These are phyloP conservation scores for Microbotryum intermedium DNA, from an alignment of 1,284 basidiomycete species.

Conservation along the genomic window DNA sequence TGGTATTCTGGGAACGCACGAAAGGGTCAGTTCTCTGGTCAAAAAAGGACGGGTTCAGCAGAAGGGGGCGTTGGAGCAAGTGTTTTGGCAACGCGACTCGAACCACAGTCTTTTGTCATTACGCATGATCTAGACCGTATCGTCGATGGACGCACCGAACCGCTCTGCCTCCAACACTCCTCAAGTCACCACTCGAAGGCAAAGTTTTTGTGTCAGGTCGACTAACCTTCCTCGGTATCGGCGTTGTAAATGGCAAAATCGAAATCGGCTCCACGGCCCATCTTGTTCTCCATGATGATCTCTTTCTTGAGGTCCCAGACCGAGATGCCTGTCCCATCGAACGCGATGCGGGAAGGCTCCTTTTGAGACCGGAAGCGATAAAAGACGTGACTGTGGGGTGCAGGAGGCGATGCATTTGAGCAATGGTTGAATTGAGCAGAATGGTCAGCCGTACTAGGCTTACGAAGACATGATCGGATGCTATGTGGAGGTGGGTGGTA, in stretches of 20 bases:
- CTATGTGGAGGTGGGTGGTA: too few species aligned
- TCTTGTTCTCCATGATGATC: conserved; percentile 90
- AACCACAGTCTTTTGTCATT: background rate
- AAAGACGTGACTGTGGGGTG: conserved; percentile 53
- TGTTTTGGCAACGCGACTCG: too few species aligned
- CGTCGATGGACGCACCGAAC: too few species aligned
- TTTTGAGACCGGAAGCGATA: conserved; percentile 96
- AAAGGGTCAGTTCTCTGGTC: background rate
- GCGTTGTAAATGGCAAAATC: conserved; percentile 81
- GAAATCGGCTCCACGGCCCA: conserved; percentile 89
- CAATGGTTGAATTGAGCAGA: too few species aligned
- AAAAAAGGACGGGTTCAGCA: too few species aligned
- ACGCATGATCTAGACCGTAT: background rate
- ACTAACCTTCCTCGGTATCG: conserved; percentile 68
- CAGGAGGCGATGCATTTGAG: background rate
- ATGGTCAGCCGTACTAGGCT: too few species aligned
- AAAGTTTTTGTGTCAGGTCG: background rate
- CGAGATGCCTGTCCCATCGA: conserved; percentile 96
- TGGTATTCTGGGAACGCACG: conserved; percentile 67
- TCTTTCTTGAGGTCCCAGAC: conserved; percentile 99
- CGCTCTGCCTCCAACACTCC: too few species aligned
- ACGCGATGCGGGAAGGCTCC: conserved; percentile 88
- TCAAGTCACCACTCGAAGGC: background rate
- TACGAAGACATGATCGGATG: too few species aligned
- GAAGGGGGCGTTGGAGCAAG: too few species aligned